Evolutionary conservation across 305 asterid species (phyloP).

Genomic region (Fraxinus latifolia): DNA sequence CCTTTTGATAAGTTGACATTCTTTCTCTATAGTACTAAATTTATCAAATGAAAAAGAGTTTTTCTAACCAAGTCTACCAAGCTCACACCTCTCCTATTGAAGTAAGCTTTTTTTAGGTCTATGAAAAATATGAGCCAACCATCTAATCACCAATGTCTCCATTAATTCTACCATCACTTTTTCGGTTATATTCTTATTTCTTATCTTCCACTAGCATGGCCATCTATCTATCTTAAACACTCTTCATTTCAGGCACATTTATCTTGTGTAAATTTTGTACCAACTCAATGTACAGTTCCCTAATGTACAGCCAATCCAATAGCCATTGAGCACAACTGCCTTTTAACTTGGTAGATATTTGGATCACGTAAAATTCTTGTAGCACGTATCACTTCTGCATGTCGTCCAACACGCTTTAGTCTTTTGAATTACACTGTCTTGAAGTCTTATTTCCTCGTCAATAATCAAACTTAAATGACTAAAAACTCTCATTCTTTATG

Average conservation of each 20-base stretch:
- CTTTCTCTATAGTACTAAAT: neutral
- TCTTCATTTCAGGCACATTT: neutral
- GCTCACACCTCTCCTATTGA: neutral
- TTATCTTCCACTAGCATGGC: neutral
- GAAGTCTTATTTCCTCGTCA: neutral
- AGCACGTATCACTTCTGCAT: neutral
- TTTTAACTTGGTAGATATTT: neutral
- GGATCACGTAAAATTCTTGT: neutral
- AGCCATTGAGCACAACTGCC: neutral
- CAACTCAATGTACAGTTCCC: neutral
- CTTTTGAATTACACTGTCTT: neutral
- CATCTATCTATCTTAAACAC: neutral
- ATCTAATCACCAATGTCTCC: neutral
- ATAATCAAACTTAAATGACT: neutral
- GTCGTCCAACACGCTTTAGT: neutral
- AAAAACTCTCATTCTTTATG: neutral
- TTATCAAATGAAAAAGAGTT: neutral
- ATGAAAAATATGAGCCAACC: neutral
- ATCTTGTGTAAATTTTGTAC: neutral
- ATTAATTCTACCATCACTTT: neutral
- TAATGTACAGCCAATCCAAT: neutral
- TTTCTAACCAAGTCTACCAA: neutral
- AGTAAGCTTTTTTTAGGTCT: neutral
- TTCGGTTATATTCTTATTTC: neutral
- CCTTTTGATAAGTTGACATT: neutral